Conservation (phyloP, 331 rosid species). For the Pyracantha coccinea region DNA sequence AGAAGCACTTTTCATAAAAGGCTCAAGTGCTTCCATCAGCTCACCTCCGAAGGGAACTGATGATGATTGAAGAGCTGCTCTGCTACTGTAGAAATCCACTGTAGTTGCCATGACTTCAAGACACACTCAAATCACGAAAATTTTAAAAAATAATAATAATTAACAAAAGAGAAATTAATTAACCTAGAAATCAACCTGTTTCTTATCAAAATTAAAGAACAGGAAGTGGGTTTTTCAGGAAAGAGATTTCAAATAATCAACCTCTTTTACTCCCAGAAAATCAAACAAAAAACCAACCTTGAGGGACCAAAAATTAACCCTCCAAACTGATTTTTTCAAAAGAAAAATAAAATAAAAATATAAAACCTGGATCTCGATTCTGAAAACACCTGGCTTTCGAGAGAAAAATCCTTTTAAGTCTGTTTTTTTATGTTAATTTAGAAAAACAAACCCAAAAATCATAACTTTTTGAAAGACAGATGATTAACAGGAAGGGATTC, state of each 20-base stretch:
- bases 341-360: slow-evolving; percentile 14
- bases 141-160: too few species aligned
- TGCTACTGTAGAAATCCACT: slow-evolving; percentile 58
- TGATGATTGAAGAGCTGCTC: slow-evolving; percentile 23
- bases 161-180: too few species aligned
- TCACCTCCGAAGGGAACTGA: slow-evolving; percentile 71
- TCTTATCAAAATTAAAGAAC: slow-evolving; percentile 63
- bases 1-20: slow-evolving; percentile 89
- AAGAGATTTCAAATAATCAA: slow-evolving; percentile 82
- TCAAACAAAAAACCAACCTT: slow-evolving; percentile 12
- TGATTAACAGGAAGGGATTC: slow-evolving; percentile 98
- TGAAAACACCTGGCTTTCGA: slow-evolving; percentile 60
- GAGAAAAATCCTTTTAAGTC: slow-evolving; percentile 36
- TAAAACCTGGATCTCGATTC: slow-evolving; percentile 81
- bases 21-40: slow-evolving; percentile 95
- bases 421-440: slow-evolving; percentile 27
- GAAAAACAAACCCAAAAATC: slow-evolving; percentile 86
- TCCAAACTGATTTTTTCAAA: slow-evolving; percentile 19
- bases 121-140: not conserved
- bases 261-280: slow-evolving; percentile 34
- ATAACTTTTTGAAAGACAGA: slow-evolving; percentile 75
- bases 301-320: slow-evolving; percentile 78
- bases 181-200: slow-evolving; percentile 27
- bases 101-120: slow-evolving; percentile 54
- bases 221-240: slow-evolving; percentile 11